Conservation (phyloP, 768 basidiomycete genomes). For the Collybia nuda region DNA sequence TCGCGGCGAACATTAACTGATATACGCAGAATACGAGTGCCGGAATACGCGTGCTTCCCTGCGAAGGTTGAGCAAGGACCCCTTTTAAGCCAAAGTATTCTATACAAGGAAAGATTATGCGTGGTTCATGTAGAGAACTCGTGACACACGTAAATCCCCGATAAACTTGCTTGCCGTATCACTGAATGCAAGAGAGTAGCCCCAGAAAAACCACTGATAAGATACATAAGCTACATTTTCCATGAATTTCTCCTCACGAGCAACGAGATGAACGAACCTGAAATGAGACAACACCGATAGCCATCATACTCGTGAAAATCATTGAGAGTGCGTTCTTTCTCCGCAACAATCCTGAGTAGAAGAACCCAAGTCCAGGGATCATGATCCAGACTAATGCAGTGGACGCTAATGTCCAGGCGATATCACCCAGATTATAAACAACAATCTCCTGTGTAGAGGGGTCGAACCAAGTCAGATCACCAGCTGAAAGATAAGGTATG, state of each 20-base stretch:
- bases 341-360: constrained; percentile 88
- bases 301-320: constrained; percentile 80
- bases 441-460: constrained; percentile 24
- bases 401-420: constrained; percentile 59
- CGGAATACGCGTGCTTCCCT: constrained; percentile 71
- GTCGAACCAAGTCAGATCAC: constrained; percentile 31
- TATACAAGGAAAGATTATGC: constrained; percentile 22
- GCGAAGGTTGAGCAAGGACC: constrained; percentile 75
- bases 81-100: constrained; percentile 82
- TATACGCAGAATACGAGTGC: constrained; percentile 79
- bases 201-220: constrained; percentile 94
- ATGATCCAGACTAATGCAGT: constrained; percentile 86
- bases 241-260: neutral
- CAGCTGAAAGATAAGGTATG: constrained; percentile 24
- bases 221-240: neutral
- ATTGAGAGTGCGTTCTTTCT: constrained; percentile 93
- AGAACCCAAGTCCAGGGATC: constrained; percentile 84
- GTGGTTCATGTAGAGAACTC: neutral
- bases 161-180: constrained; percentile 76
- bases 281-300: constrained; percentile 78
- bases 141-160: constrained; percentile 71
- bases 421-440: constrained; percentile 50
- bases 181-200: constrained; percentile 89
- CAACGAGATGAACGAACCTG: constrained; percentile 51
- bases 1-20: constrained; percentile 89